Evolutionary conservation across 2,329 filamentous ascomycete species (phyloP), one percentile per base, ranked within the genome.

Genomic region (Fusarium napiforme): DNA sequence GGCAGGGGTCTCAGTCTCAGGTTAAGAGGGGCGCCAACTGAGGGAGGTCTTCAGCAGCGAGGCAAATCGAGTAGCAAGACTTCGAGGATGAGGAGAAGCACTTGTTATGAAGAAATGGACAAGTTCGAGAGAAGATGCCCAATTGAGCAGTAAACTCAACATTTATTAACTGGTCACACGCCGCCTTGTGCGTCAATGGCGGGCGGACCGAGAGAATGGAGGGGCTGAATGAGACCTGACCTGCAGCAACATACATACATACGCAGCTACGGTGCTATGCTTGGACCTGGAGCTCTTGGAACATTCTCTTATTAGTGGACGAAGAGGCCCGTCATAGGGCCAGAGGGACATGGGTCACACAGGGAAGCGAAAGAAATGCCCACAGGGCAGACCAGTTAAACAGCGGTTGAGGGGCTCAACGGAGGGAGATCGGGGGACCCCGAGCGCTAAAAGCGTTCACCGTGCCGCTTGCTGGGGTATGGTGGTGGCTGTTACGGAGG

Each of bases 221-320:
- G 71, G 74, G 73, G 73, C 71, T 77, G 57, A 62, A 64, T 75
- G 72, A 60, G 75, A 78, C 75, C 68, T 78, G 67, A 74, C 72
- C 47, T 69, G 72, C 72, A 78, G 71, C 58, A 43, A 58, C 46
- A 67, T 47, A 21, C 45, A 47, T 45, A 43, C 40, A 43, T 37
- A 36, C 32, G 18, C n/a, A 49, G 28, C 21, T 49, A n/a, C 28
- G 28, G 28, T 53, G 23, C 19, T 28, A 15, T 55, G 19, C 50
- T 53, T 39, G 23, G 69, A 71, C 42, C 65, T 69, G 19, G 56
- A 46, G 63, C 63, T 61, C 59, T 71, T 58, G 53, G 60, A 63
- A 63, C 47, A 43, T 49, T 67, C 32, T 62, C 57, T 32, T 19
- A 34, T 43, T n/a, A 45, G 57, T 70, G 61, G 65, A 47, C 49